Base-by-base conservation (phyloP, 768 basidiomycete genomes). In the Boletales sp. region DNA sequence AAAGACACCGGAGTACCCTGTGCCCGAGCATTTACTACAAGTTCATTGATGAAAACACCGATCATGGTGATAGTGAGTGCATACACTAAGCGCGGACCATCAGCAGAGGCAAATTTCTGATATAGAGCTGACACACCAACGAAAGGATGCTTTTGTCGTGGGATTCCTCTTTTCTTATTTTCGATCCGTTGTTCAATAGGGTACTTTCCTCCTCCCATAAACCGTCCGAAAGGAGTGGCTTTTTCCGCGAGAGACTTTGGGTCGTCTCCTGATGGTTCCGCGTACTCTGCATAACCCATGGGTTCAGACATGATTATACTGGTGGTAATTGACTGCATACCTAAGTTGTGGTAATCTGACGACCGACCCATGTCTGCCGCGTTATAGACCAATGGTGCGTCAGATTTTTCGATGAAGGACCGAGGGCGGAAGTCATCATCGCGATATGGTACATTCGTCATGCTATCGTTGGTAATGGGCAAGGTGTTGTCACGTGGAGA, bases 1-100 rank as follows among this genome's bases (percentile, higher is more conserved):
- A 93, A 83, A 3, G 94, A 93, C 41, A 97, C 76, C 0, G 90
- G 86, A 6, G 80, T 83, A 0, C 94, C 94, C 60, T 93, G 92
- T 15, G 80, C 77, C 56, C 78, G 74, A 49, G 74, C 66, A 62
- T 96, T 94, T 19, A 82, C 73, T 18, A 92, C 81, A 18, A 94
- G 75, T 66, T 95, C 94, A 58, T 87, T 87, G n/a, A 94, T 84
- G 58, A 95, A 81, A 8, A 90, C 73, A 5, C 72, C 81, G 30
- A 81, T 63, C 91, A 94, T 92, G 14, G 71, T 77, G 48, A 68
- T 69, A 14, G 87, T 82, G 50, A 87, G 66, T 1, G 65, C 60
- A 75, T 82, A 96, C 12, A 84, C 86, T 84, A 12, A 62, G 40
- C 25, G 5, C 25, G 31, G 8, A 31, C 31, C 15, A 43, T 63